A percentile compares a stretch with the other conserved stretches of the same genome.
Conservation (phyloP, 2,329 filamentous ascomycete species). For the Fusarium sp. region DNA sequence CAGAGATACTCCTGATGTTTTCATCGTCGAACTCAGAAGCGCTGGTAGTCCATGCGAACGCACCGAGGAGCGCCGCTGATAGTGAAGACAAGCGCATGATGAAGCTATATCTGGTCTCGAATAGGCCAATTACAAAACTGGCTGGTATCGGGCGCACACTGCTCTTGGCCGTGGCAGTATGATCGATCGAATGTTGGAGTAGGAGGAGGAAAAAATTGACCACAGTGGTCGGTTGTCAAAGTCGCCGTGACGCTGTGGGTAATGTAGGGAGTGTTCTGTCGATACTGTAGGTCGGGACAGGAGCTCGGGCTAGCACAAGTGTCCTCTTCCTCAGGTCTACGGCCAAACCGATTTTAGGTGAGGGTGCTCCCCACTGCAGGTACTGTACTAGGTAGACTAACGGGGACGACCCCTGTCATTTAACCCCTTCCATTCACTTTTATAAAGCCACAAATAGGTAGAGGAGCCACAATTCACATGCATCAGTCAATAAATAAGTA, state of each 20-base stretch:
- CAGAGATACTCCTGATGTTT: constrained; percentile 66
- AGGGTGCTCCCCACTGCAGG: constrained; percentile 41
- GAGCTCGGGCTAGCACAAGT: constrained; percentile 47
- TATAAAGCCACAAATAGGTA: constrained; percentile 21
- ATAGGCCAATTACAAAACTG: constrained; percentile 36
- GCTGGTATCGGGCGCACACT: constrained; percentile 37
- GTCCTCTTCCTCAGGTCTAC: constrained; percentile 42
- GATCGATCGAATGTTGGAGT: constrained; percentile 20
- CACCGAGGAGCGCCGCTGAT: constrained; percentile 62
- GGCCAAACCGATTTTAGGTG: constrained; percentile 43
- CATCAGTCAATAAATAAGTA: neutral
- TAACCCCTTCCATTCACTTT: constrained; percentile 12
- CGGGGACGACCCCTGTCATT: constrained; percentile 16
- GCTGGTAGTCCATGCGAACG: constrained; percentile 62
- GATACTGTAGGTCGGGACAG: constrained; percentile 30
- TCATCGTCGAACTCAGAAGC: constrained; percentile 59
- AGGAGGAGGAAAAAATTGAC: constrained; percentile 29
- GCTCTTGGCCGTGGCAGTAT: constrained; percentile 36
- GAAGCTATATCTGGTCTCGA: constrained; percentile 37
- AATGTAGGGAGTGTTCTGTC: constrained; percentile 36
- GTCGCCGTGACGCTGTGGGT: constrained; percentile 44
- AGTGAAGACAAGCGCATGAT: constrained; percentile 63
- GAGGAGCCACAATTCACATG: constrained; percentile 5
- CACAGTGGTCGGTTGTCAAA: constrained; percentile 36
- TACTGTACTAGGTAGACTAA: constrained; percentile 25